These are phyloP conservation scores for Trichoderma koningii DNA, from an alignment of 2,329 filamentous ascomycete species.

Conservation along the genomic window DNA sequence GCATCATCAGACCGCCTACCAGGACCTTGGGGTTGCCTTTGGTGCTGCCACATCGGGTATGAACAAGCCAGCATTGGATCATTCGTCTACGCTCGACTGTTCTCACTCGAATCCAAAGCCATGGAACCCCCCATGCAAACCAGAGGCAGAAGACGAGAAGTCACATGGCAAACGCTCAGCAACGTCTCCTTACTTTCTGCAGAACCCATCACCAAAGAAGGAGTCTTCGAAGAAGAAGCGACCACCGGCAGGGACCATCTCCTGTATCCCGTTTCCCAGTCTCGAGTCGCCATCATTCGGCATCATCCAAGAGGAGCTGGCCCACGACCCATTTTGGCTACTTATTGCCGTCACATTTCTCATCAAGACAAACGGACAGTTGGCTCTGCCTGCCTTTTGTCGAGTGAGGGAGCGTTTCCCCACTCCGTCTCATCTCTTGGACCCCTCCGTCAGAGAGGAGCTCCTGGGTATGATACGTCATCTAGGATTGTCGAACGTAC, in stretches of 20 bases:
- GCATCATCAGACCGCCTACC: background rate
- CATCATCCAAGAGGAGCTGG: conserved; percentile 80
- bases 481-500: conserved; percentile 69
- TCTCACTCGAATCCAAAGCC: background rate
- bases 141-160: background rate
- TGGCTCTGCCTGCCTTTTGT: conserved; percentile 76
- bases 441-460: conserved; percentile 50
- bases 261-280: conserved; percentile 66
- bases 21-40: too few relatives aligned
- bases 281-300: conserved; percentile 68
- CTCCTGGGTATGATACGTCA: conserved; percentile 65
- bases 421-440: conserved; percentile 62
- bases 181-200: conserved; percentile 41
- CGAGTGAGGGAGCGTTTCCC: conserved; percentile 68
- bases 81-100: background rate
- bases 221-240: conserved; percentile 35
- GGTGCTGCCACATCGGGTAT: background rate
- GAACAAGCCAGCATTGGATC: background rate
- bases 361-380: conserved; percentile 73
- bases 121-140: background rate
- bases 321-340: conserved; percentile 74
- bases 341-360: conserved; percentile 83
- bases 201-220: conserved; percentile 28
- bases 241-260: conserved; percentile 50
- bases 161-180: conserved; percentile 26